These are phyloP conservation scores for Mimosa bimucronata DNA, from an alignment of 306 rosid genomes.

Conservation along the genomic window DNA sequence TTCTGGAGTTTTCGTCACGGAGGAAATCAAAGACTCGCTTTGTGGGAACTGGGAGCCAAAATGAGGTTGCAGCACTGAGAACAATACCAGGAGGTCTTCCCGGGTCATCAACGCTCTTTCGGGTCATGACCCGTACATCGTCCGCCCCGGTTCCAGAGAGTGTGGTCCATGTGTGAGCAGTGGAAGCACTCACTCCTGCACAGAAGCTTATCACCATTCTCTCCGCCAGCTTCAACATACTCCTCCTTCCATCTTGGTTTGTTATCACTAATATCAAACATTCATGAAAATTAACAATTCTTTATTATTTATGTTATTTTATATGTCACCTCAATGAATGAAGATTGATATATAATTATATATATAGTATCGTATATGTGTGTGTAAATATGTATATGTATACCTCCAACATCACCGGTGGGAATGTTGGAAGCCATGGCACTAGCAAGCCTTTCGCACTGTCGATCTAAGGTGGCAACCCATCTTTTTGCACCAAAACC, in stretches of 20 bases:
- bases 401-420: conserved; percentile 88
- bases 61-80: conserved; percentile 93
- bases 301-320: background rate
- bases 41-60: conserved; percentile 95
- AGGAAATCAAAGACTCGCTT: conserved; percentile 86
- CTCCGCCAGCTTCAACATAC: conserved; percentile 94
- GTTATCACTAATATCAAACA: conserved; percentile 61
- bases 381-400: conserved; percentile 8
- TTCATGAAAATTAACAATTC: background rate
- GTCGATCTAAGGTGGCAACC: conserved; percentile 90
- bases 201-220: conserved; percentile 98
- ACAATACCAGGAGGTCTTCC: conserved; percentile 97
- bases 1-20: conserved; percentile 88
- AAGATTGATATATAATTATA: no score
- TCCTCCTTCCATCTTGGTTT: conserved; percentile 93
- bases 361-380: no score
- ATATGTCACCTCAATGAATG: background rate
- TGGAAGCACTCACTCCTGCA: conserved; percentile 95
- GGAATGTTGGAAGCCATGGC: conserved; percentile 88
- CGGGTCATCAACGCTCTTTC: conserved; percentile 94
- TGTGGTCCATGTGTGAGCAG: conserved; percentile 95
- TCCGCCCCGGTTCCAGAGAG: conserved; percentile 90
- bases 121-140: conserved; percentile 93
- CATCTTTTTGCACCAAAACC: conserved; percentile 97
- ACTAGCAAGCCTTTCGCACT: conserved; percentile 94